phyloP scores from a whole-genome alignment of 2,329 filamentous ascomycete species.

The Botrytis paeoniae region DNA sequence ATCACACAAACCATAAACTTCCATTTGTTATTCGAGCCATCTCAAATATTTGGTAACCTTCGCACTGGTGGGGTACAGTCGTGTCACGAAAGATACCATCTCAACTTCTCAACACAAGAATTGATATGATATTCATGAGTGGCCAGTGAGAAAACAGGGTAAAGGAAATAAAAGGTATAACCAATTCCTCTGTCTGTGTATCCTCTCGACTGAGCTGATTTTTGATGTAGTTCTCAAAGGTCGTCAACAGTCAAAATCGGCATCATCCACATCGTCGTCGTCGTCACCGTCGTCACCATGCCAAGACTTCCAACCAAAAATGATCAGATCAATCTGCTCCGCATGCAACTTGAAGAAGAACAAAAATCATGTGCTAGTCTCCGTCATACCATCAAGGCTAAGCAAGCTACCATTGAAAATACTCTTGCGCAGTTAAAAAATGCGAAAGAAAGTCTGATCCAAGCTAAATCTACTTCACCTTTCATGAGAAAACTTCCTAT shows the following conservation, averaged over 20 bases:
- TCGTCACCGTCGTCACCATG: not conserved
- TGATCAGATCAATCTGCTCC: slow-evolving; percentile 11
- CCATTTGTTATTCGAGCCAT: not conserved
- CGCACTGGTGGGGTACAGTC: not conserved
- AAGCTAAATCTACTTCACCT: not conserved
- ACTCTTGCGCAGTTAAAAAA: not conserved
- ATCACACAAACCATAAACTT: not conserved
- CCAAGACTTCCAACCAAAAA: slow-evolving; percentile 7
- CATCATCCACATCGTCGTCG: not conserved
- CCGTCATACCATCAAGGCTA: not conserved
- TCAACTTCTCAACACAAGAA: not conserved
- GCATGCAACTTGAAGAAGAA: slow-evolving; percentile 14
- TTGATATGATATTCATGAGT: not conserved
- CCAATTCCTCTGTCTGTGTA: not conserved
- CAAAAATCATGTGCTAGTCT: not conserved
- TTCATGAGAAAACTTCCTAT: slow-evolving; percentile 17
- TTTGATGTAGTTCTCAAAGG: not conserved
- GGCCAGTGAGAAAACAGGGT: not conserved
- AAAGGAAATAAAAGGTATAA: too few relatives aligned
- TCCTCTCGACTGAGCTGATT: not conserved
- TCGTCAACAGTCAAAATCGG: not conserved
- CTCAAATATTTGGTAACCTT: not conserved
- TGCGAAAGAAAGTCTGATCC: not conserved
- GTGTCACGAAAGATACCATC: not conserved
- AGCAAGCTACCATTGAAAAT: not conserved